Base-by-base conservation (phyloP, 768 basidiomycete species). In the Hypsizygus marmoreus region DNA sequence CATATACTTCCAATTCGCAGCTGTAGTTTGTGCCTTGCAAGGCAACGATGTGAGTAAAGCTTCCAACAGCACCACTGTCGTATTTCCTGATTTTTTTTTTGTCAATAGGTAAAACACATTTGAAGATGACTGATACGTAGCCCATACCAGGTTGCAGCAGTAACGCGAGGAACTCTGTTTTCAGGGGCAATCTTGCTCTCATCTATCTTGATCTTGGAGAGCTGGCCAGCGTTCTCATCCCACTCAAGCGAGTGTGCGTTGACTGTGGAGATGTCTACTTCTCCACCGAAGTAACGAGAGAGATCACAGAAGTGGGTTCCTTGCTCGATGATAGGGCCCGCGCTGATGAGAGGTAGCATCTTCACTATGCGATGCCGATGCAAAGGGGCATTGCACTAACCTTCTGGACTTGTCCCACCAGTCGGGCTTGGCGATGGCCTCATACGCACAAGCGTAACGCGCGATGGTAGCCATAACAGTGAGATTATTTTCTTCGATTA, bases 271-370 rank as follows among this genome's bases (percentile, higher is more conserved):
- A 95, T 83, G 60, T 97, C 91, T 47, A 97, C 91, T 54, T 95
- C 91, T 12, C 95, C 95, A 40, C 95, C 95, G 61, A 98, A 97
- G 75, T 95, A 95, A 55, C 95, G 87, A 30, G 93, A 97, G 33
- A 97, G 79, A 70, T 97, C 94, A 58, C 91, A 94, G 72, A 97
- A 95, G 72, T 98, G 95, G 11, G 95, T 98, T 36, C 91, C 95
- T 71, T 93, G 89, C 66, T 93, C 92, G 52, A 95, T 72, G 56
- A 94, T 76, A 4, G 91, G 90, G 14, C 90, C 90, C 43, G 80
- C 86, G 61, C 88, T 86, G 47, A 26, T 29, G 13, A 45, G 24
- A 19, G 46, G 19, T n/a, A 49, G 29, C 12, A 14, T 13, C 32
- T 22, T 37, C 17, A 49, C 28, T 51, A 17, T 44, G 17, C 5